Evolutionary conservation across 768 basidiomycete species (phyloP).

Genomic region (Crassisporium funariophilum): DNA sequence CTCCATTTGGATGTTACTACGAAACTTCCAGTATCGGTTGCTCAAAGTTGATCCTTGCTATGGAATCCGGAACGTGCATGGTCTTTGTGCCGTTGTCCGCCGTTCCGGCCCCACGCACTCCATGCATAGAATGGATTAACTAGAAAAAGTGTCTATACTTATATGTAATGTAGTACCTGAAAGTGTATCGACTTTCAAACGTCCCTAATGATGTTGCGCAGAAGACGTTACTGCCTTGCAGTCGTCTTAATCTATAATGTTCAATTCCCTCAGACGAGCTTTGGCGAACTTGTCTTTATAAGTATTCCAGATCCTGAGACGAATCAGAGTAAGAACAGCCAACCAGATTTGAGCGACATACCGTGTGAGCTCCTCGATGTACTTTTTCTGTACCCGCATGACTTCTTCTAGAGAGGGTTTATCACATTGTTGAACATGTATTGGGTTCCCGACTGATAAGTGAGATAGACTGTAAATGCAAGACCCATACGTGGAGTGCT

Average conservation of each 20-base stretch:
- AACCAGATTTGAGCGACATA: constrained; percentile 35
- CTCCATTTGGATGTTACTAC: neutral
- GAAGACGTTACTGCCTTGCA: neutral
- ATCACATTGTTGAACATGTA: constrained; percentile 73
- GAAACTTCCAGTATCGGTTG: neutral
- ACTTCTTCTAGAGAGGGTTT: constrained; percentile 85
- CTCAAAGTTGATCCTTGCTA: too few relatives aligned
- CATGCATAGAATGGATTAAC: too few relatives aligned
- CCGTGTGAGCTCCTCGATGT: constrained; percentile 93
- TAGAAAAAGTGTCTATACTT: too few relatives aligned
- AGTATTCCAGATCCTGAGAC: constrained; percentile 85
- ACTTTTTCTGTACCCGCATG: constrained; percentile 74
- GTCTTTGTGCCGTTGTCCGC: too few relatives aligned
- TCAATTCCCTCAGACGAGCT: constrained; percentile 74
- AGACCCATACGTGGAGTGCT: neutral
- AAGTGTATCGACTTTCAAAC: neutral
- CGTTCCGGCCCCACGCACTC: too few relatives aligned
- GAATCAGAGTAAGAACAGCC: neutral
- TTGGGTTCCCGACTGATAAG: constrained; percentile 80
- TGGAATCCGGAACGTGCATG: too few relatives aligned
- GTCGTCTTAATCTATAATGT: constrained; percentile 63
- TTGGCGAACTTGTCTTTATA: constrained; percentile 96
- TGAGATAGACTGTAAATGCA: neutral
- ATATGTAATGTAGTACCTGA: too few relatives aligned
- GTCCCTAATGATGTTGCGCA: neutral